Conservation (phyloP, 1,139 yeast species). For the Blastobotrys indianensis region DNA sequence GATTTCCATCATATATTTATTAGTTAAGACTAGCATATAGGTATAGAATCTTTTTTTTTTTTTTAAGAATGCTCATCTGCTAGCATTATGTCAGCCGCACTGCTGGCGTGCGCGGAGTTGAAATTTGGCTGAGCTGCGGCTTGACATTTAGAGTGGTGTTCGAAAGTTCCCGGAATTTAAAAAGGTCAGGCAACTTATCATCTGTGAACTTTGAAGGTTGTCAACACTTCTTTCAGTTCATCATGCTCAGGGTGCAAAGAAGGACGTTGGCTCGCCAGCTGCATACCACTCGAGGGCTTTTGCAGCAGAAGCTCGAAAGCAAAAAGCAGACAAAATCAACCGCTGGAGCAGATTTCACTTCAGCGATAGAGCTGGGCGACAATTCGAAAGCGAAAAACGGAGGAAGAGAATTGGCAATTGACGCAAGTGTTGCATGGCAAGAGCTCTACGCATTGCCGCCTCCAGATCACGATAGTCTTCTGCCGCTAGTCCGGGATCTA, state of each 20-base stretch:
- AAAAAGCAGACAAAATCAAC: not conserved
- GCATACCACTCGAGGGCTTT: conserved; percentile 2
- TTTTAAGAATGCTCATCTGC: too few relatives aligned
- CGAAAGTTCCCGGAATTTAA: too few relatives aligned
- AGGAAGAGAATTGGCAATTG: conserved; percentile 1
- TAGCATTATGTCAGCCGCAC: too few relatives aligned
- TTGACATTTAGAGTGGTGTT: too few relatives aligned
- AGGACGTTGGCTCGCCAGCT: not conserved
- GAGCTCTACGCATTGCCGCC: conserved; percentile 8
- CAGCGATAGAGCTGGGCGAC: conserved; percentile 7
- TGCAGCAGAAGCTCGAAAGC: not conserved
- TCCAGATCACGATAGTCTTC: conserved; percentile 10
- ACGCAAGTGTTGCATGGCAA: conserved; percentile 3
- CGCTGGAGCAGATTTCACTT: not conserved
- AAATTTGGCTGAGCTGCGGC: too few relatives aligned
- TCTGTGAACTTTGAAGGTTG: too few relatives aligned
- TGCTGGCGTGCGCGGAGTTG: too few relatives aligned
- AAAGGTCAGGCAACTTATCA: too few relatives aligned
- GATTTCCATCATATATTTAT: too few relatives aligned
- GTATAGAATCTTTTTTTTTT: too few relatives aligned
- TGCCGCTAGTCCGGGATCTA: conserved; percentile 11
- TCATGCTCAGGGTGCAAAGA: conserved; percentile 1
- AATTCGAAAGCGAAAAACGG: conserved; percentile 4
- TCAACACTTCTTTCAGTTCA: too few relatives aligned
- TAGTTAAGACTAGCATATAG: too few relatives aligned